Conservation (phyloP, 257 asterid species). For the Rehmannia glutinosa region DNA sequence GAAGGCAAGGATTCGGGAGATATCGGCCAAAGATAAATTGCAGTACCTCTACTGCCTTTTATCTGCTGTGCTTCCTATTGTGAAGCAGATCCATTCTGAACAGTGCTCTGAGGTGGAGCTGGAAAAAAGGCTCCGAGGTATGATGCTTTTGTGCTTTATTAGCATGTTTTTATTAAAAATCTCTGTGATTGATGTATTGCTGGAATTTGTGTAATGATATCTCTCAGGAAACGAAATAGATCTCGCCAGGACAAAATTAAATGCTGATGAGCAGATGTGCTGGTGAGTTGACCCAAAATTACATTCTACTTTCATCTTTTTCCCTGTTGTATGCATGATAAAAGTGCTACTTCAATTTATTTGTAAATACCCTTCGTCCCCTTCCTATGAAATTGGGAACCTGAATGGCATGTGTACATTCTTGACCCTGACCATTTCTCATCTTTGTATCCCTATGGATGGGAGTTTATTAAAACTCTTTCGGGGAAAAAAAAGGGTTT, state of each 20-base stretch:
- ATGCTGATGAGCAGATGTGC: constrained; percentile 99
- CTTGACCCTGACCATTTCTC: not conserved
- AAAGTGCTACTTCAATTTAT: constrained; percentile 24
- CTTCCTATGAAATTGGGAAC: too few relatives aligned
- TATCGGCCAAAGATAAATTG: constrained; percentile 78
- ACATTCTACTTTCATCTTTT: constrained; percentile 16
- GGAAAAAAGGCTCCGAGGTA: constrained; percentile 80
- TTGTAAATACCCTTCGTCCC: too few relatives aligned
- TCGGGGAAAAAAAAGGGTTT: not conserved
- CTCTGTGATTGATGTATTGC: constrained; percentile 8
- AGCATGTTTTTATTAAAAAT: constrained; percentile 17
- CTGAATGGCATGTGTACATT: too few relatives aligned
- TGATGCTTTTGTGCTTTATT: constrained; percentile 25
- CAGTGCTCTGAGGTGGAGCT: constrained; percentile 89
- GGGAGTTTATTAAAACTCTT: not conserved
- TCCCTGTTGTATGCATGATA: constrained; percentile 5
- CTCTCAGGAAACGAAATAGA: constrained; percentile 77
- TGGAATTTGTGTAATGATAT: constrained; percentile 18
- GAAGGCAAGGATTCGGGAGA: constrained; percentile 82
- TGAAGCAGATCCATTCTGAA: constrained; percentile 67
- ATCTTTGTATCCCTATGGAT: constrained; percentile 13
- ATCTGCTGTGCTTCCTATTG: constrained; percentile 89
- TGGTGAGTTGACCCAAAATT: constrained; percentile 52
- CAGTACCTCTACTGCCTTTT: constrained; percentile 80
- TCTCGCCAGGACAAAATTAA: constrained; percentile 80